Conservation (phyloP, 345 rosid species). For the Eutrema yunnanense region DNA sequence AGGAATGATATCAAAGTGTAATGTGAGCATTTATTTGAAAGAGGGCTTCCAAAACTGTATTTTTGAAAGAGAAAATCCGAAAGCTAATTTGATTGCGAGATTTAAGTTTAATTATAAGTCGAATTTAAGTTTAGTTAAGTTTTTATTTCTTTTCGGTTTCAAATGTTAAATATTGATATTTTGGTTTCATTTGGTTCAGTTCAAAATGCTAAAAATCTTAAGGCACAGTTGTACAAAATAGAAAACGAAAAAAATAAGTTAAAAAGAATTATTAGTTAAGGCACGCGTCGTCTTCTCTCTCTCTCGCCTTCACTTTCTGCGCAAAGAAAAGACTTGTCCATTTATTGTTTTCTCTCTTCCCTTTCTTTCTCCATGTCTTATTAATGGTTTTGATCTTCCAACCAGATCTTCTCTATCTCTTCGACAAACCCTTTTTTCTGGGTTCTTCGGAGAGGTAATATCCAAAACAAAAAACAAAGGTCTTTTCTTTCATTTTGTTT, state of each 20-base stretch:
- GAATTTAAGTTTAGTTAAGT: neutral
- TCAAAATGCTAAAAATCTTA: too few relatives aligned
- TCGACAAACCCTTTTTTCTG: conserved; percentile 30
- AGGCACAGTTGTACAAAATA: conserved; percentile 2
- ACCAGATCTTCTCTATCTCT: conserved; percentile 20
- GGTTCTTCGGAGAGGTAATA: conserved; percentile 17
- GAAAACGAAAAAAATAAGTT: neutral
- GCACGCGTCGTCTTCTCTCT: conserved; percentile 26
- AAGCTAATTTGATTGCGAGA: too few relatives aligned
- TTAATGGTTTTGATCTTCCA: conserved; percentile 22
- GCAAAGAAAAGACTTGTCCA: conserved; percentile 10
- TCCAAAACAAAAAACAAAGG: neutral
- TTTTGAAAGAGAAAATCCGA: too few relatives aligned
- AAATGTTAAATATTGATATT: neutral
- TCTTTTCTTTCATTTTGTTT: neutral
- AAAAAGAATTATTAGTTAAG: neutral
- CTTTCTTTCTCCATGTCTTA: conserved; percentile 16
- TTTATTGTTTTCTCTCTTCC: conserved; percentile 1
- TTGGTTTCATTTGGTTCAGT: neutral
- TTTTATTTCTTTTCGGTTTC: neutral
- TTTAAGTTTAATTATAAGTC: neutral
- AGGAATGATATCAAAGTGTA: too few relatives aligned
- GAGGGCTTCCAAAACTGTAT: too few relatives aligned
- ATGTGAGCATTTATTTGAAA: too few relatives aligned
- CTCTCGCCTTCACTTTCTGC: conserved; percentile 18